These are phyloP conservation scores for Penicillium frequentans DNA, from an alignment of 2,329 filamentous ascomycete genomes.

Conservation along the genomic window DNA sequence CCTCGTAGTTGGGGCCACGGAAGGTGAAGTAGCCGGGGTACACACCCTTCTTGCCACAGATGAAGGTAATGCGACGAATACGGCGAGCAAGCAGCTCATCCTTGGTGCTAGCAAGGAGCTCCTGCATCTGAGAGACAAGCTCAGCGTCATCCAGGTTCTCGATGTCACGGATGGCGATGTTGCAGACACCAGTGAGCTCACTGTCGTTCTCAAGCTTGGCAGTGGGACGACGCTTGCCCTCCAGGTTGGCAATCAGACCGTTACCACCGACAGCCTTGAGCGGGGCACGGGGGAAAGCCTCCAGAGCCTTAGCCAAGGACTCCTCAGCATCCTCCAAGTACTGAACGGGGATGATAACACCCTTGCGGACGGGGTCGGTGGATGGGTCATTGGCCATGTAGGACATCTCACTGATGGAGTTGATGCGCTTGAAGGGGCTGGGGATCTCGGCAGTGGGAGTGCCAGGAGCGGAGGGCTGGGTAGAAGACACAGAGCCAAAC, in stretches of 20 bases:
- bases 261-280: slow-evolving; percentile 57
- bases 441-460: slow-evolving; percentile 62
- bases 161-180: slow-evolving; percentile 85
- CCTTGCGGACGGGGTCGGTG: slow-evolving; percentile 79
- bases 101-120: slow-evolving; percentile 77
- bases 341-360: slow-evolving; percentile 89
- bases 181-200: slow-evolving; percentile 87
- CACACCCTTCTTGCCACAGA: slow-evolving; percentile 91
- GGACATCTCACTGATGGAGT: slow-evolving; percentile 95
- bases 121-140: slow-evolving; percentile 71
- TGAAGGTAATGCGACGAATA: slow-evolving; percentile 90
- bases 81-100: slow-evolving; percentile 77
- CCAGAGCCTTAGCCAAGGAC: slow-evolving; percentile 76
- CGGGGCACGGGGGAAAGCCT: slow-evolving; percentile 68
- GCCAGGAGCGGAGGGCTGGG: slow-evolving; percentile 79
- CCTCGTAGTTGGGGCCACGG: slow-evolving; percentile 83
- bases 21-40: slow-evolving; percentile 99
- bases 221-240: slow-evolving; percentile 64
- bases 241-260: slow-evolving; percentile 72
- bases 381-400: slow-evolving; percentile 71
- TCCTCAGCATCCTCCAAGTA: slow-evolving; percentile 96
- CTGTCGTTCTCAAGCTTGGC: slow-evolving; percentile 61
- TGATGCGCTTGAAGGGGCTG: slow-evolving; percentile 74
- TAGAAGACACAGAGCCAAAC: slow-evolving; percentile 74
- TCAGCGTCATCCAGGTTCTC: slow-evolving; percentile 82